Evolutionary conservation across 345 rosid species (phyloP).

Genomic region (Gynandropsis gynandra): DNA sequence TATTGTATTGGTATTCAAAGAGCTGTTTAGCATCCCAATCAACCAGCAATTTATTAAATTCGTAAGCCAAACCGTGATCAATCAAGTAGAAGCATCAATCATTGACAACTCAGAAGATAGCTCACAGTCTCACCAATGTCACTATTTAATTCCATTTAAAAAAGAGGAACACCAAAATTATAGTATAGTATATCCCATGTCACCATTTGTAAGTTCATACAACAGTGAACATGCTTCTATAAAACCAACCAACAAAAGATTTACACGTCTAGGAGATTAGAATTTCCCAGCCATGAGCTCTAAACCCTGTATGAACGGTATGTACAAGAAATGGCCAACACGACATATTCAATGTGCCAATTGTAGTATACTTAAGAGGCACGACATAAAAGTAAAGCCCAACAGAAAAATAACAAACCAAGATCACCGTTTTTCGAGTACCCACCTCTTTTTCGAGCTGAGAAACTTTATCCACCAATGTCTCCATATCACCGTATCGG

Average conservation of each 20-base stretch:
- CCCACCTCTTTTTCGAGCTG: conserved; percentile 81
- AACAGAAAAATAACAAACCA: not conserved
- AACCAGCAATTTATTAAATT: not conserved
- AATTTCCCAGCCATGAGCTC: conserved; percentile 3
- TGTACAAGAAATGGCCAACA: not conserved
- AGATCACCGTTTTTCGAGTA: conserved; percentile 4
- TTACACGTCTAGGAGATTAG: not conserved
- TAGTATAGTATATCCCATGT: no score
- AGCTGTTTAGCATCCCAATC: conserved; percentile 42
- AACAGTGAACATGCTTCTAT: no score
- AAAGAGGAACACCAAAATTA: no score
- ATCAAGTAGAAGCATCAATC: not conserved
- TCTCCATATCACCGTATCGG: conserved; percentile 32
- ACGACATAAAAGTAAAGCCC: not conserved
- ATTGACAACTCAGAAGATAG: no score
- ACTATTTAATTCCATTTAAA: no score
- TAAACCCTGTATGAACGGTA: not conserved
- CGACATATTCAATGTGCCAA: not conserved
- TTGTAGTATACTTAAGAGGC: not conserved
- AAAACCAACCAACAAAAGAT: not conserved
- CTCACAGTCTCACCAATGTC: no score
- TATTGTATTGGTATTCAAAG: conserved; percentile 81
- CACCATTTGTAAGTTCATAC: no score
- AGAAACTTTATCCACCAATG: conserved; percentile 38
- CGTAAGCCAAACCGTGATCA: not conserved